phyloP scores from a whole-genome alignment of 1,139 yeast genomes.

The Casaregolazyma lundiana region DNA sequence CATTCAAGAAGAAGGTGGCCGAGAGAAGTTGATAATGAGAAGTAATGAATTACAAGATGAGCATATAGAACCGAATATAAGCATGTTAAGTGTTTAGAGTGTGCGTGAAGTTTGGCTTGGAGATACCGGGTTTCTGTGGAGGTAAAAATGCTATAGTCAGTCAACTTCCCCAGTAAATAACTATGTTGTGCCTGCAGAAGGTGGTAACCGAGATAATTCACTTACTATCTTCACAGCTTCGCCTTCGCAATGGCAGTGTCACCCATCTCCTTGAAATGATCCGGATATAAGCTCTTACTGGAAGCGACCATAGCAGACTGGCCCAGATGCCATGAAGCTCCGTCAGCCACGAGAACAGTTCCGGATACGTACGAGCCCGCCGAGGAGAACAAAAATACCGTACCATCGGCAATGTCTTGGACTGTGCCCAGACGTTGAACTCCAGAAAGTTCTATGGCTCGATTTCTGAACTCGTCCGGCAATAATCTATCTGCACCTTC shows the following conservation, averaged over 20 bases:
- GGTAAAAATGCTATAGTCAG: too few relatives aligned
- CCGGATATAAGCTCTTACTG: conserved; percentile 2
- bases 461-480: conserved; percentile 40
- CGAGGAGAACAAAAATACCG: conserved; percentile 76
- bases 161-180: too few relatives aligned
- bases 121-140: too few relatives aligned
- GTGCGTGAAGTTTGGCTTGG: too few relatives aligned
- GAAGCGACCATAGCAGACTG: background rate
- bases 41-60: background rate
- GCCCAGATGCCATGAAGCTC: conserved; percentile 71
- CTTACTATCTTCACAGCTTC: background rate
- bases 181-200: too few relatives aligned
- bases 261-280: conserved; percentile 7
- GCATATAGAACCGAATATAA: too few relatives aligned
- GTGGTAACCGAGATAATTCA: too few relatives aligned
- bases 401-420: conserved; percentile 81
- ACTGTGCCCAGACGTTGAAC: conserved; percentile 72
- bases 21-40: background rate
- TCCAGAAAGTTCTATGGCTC: conserved; percentile 52
- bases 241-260: conserved; percentile 1
- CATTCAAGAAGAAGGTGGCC: conserved; percentile 10
- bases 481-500: conserved; percentile 67
- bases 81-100: too few relatives aligned
- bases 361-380: conserved; percentile 81
- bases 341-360: conserved; percentile 77